phyloP scores from a whole-genome alignment of 2,329 filamentous ascomycete species.

The Ophiocordyceps camponoti-leonardi region DNA sequence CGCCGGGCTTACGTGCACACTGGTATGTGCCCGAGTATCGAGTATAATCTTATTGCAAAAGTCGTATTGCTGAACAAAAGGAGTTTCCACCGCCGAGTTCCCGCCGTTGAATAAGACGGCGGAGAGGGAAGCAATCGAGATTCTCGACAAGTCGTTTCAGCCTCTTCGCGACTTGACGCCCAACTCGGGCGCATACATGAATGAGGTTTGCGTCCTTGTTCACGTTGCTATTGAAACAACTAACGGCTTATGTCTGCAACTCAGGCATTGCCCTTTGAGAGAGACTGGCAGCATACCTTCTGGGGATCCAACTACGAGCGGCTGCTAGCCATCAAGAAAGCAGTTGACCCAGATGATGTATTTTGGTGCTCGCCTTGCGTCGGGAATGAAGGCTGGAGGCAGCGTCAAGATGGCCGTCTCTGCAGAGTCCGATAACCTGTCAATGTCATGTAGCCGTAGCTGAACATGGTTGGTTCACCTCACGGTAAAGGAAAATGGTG shows the following conservation, averaged over 20 bases:
- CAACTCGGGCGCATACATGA: constrained; percentile 24
- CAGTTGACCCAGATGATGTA: constrained; percentile 27
- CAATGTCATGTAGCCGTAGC: too few species aligned
- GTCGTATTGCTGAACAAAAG: background rate
- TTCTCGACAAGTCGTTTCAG: constrained; percentile 12
- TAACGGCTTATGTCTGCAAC: background rate
- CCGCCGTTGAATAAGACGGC: constrained; percentile 15
- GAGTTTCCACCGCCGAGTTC: constrained; percentile 6
- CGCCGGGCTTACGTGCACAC: constrained; percentile 23
- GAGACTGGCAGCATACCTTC: constrained; percentile 20
- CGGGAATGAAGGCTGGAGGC: constrained; percentile 23
- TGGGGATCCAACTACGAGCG: constrained; percentile 28
- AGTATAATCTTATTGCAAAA: background rate
- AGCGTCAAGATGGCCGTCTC: constrained; percentile 8
- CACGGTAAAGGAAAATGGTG: too few species aligned
- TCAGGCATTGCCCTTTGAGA: constrained; percentile 18
- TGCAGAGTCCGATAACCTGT: constrained; percentile 5
- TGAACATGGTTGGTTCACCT: too few species aligned
- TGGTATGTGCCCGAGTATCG: constrained; percentile 13
- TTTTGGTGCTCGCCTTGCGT: constrained; percentile 32
- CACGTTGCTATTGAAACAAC: background rate
- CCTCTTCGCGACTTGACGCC: constrained; percentile 22
- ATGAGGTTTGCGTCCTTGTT: constrained; percentile 19
- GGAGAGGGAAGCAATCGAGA: constrained; percentile 8
- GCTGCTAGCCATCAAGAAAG: constrained; percentile 25